Base-by-base conservation (phyloP, 2,329 filamentous ascomycete genomes). In the Cryphonectria nitschkei region DNA sequence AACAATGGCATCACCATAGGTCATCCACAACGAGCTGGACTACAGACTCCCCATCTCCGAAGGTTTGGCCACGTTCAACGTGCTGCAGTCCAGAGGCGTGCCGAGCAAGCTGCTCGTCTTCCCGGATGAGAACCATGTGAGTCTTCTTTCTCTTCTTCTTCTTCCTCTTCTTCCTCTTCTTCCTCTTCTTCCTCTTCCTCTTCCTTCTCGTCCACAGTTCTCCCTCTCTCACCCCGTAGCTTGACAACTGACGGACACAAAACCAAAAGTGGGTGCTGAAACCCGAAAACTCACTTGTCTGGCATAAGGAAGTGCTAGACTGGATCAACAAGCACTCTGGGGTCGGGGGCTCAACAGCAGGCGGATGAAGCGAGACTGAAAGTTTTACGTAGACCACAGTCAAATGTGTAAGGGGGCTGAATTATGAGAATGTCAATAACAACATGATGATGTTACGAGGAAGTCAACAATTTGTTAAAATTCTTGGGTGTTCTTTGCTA, bases 21-120 rank as follows among this genome's bases (percentile, higher is more conserved):
- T 94, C 71, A 90, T 94, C 54, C 92, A 94, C 80, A 90, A 86
- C 74, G 89, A 91, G 73, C 83, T 88, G 60, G 92, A 94, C 77
- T 93, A 91, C 75, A 85, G 91, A 8, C 79, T 76, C 67, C 78
- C 80, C 6, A 72, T 82, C 5, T 80, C 80, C 0, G 80, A 83
- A 77, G 92, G 92, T 0, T 80, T 95, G 39, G 87, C 90, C 0
- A 87, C 89, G 0, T 95, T 94, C 79, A 92, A 93, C 73, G 87
- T 91, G 0, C 82, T 95, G 37, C 92, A 94, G 80, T 85, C 86
- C 19, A 84, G 86, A 67, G 90, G 90, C 0, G 85, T 94, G 2
- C 87, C 90, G 50, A 92, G 90, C 73, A 87, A 89, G 72, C 89
- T 94, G 72, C 75, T 95, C 77, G 90, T 87, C 0, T 95, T 94